Conservation (phyloP, 345 rosid species). For the Punica granatum region DNA sequence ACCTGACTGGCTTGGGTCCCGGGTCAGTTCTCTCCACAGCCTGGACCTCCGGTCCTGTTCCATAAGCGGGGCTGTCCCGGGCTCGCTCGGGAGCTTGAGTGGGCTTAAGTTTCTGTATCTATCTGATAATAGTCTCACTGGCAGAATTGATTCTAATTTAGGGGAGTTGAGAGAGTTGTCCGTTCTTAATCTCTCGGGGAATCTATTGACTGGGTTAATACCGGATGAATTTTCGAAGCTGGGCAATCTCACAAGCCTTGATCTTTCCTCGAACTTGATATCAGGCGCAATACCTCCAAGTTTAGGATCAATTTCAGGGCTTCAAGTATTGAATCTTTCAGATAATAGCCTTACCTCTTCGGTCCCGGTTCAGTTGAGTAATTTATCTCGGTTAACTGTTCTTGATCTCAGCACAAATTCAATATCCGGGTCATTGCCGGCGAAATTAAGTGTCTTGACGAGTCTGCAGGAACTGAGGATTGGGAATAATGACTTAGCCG, state of each 20-base stretch:
- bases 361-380: slow-evolving; percentile 39
- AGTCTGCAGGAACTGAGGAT: slow-evolving; percentile 37
- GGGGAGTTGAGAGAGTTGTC: slow-evolving; percentile 32
- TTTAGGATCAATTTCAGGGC: slow-evolving; percentile 28
- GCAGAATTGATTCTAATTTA: slow-evolving; percentile 30
- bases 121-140: slow-evolving; percentile 36
- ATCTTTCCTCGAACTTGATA: slow-evolving; percentile 43
- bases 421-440: slow-evolving; percentile 40
- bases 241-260: slow-evolving; percentile 29
- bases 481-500: slow-evolving; percentile 31
- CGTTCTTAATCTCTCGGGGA: slow-evolving; percentile 43
- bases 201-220: slow-evolving; percentile 45
- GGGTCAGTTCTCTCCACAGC: slow-evolving; percentile 28
- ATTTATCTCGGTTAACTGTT: slow-evolving; percentile 33
- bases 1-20: slow-evolving; percentile 52
- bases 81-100: slow-evolving; percentile 40
- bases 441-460: slow-evolving; percentile 29
- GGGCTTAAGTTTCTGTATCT: slow-evolving; percentile 33
- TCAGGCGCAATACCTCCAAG: slow-evolving; percentile 36
- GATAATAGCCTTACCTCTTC: slow-evolving; percentile 40
- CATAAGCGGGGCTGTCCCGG: slow-evolving; percentile 42
- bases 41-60: slow-evolving; percentile 60
- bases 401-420: slow-evolving; percentile 57
- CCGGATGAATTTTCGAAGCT: slow-evolving; percentile 33
- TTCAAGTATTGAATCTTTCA: slow-evolving; percentile 40